Evolutionary conservation across 2,329 filamentous ascomycete genomes (phyloP).

Genomic region (Claviceps pazoutovae): DNA sequence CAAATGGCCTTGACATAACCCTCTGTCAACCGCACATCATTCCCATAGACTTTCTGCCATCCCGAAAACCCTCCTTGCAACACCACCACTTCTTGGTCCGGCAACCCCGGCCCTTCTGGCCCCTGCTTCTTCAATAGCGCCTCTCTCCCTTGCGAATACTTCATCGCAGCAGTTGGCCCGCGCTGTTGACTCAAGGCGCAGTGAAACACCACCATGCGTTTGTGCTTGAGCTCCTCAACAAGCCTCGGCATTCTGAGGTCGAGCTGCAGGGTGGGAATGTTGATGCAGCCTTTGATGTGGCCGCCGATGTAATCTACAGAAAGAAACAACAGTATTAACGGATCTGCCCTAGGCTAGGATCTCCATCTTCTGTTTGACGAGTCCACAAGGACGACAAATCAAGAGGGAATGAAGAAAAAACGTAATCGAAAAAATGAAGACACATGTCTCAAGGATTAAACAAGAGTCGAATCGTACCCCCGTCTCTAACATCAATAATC

Average conservation of each 20-base stretch:
- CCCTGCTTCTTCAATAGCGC: conserved; percentile 23
- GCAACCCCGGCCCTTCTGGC: conserved; percentile 15
- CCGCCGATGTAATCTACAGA: conserved; percentile 70
- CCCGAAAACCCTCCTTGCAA: conserved; percentile 72
- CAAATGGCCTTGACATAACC: conserved; percentile 76
- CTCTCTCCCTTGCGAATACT: conserved; percentile 61
- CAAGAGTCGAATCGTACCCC: conserved; percentile 34
- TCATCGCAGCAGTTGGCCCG: conserved; percentile 70
- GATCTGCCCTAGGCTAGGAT: not conserved
- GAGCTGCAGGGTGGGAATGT: conserved; percentile 60
- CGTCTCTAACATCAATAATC: conserved; percentile 81
- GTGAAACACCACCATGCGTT: conserved; percentile 83
- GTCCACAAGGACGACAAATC: not conserved
- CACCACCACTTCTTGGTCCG: conserved; percentile 60
- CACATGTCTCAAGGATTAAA: not conserved
- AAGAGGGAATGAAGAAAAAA: not conserved
- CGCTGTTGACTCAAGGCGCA: conserved; percentile 85
- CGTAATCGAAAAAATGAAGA: not conserved
- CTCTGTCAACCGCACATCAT: conserved; percentile 69
- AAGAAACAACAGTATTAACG: not conserved
- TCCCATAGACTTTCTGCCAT: conserved; percentile 78
- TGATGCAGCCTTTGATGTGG: conserved; percentile 65
- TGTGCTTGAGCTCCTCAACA: conserved; percentile 60
- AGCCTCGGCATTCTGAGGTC: conserved; percentile 70
- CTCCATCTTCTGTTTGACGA: not conserved